A percentile compares a stretch with the other conserved stretches of the same genome.
phyloP scores from a whole-genome alignment of 257 asterid species.

The Plantago major region DNA sequence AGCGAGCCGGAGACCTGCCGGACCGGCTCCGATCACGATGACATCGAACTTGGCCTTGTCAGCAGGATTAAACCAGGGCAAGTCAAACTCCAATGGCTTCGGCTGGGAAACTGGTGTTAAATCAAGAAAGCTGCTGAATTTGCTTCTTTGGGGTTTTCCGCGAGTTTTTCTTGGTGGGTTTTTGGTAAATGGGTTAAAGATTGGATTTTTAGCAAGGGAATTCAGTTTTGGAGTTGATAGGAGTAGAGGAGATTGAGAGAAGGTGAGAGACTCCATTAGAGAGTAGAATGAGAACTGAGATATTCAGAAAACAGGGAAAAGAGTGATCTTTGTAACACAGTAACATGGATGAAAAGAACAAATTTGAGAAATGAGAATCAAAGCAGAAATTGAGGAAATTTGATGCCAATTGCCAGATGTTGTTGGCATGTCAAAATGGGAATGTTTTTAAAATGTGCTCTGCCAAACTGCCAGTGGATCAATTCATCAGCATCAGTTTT shows the following conservation, averaged over 20 bases:
- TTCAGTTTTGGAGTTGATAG: constrained; percentile 28
- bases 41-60: constrained; percentile 59
- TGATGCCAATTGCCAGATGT: not conserved
- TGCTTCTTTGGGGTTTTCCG: constrained; percentile 29
- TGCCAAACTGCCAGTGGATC: too few relatives aligned
- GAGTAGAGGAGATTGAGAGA: constrained; percentile 36
- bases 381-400: not conserved
- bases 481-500: too few relatives aligned
- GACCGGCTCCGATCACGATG: constrained; percentile 84
- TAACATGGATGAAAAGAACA: constrained; percentile 9
- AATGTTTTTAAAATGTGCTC: too few relatives aligned
- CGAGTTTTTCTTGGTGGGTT: constrained; percentile 23
- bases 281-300: constrained; percentile 3
- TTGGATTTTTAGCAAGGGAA: constrained; percentile 23
- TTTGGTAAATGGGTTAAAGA: constrained; percentile 17
- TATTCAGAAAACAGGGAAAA: not conserved
- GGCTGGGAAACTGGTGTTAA: constrained; percentile 62
- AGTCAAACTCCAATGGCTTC: constrained; percentile 42
- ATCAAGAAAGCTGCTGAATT: constrained; percentile 53
- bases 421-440: not conserved
- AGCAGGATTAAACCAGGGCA: constrained; percentile 53
- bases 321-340: not conserved
- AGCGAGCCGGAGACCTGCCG: constrained; percentile 83
- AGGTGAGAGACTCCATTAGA: constrained; percentile 48
- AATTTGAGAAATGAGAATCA: not conserved